A percentile compares a stretch with the other conserved stretches of the same genome.
phyloP scores from a whole-genome alignment of 139 green algal species.

The Chlamydomonas sphaeroides region DNA sequence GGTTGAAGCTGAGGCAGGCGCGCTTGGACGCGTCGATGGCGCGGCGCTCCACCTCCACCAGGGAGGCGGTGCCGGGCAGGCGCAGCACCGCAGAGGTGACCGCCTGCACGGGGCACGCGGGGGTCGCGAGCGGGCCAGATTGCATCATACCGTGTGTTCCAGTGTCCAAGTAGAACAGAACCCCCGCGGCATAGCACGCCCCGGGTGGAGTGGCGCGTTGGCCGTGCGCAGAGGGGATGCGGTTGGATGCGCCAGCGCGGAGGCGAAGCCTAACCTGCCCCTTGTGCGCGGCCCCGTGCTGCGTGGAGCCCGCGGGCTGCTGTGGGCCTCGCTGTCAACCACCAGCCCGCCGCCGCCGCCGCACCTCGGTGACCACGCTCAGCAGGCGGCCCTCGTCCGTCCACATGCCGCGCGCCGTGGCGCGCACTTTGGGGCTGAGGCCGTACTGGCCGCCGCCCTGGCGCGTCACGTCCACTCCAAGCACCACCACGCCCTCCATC shows the following conservation, averaged over 20 bases:
- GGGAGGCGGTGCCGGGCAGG: conserved; percentile 62
- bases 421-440: conserved; percentile 60
- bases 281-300: too few species aligned
- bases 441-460: conserved; percentile 3
- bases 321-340: too few species aligned
- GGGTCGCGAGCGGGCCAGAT: too few species aligned
- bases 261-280: too few species aligned
- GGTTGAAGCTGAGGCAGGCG: conserved; percentile 75
- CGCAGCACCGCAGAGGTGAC: conserved; percentile 48
- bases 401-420: conserved; percentile 95
- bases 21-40: conserved; percentile 74
- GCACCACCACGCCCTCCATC: conserved; percentile 91
- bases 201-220: too few species aligned
- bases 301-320: too few species aligned
- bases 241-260: too few species aligned
- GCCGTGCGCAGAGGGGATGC: too few species aligned
- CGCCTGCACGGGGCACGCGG: too few species aligned
- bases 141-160: too few species aligned
- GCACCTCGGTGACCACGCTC: conserved; percentile 69
- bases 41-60: conserved; percentile 80
- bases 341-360: not conserved
- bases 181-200: too few species aligned
- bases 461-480: conserved; percentile 80
- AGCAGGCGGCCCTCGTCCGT: conserved; percentile 82
- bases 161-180: too few species aligned